Evolutionary conservation across 176 grass and related monocot species (phyloP).

Genomic region (Guadua angustifolia): DNA sequence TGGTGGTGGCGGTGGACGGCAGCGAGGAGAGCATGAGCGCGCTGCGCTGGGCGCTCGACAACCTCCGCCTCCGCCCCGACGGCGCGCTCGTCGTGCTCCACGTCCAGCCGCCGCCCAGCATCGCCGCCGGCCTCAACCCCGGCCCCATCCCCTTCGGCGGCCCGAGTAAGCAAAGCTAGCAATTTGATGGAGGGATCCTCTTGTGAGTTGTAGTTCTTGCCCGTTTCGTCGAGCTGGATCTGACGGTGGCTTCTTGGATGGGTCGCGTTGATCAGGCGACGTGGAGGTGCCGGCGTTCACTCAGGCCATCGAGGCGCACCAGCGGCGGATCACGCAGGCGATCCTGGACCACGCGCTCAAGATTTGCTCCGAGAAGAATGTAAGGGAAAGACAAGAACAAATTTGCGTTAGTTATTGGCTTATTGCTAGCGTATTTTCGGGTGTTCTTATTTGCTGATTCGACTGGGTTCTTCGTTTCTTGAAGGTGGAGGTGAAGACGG

Average conservation of each 20-base stretch:
- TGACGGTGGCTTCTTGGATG: slow-evolving; percentile 31
- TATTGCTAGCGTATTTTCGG: neutral
- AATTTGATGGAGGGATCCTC: neutral
- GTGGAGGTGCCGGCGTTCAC: slow-evolving; percentile 93
- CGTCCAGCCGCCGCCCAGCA: slow-evolving; percentile 70
- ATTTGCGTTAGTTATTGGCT: neutral
- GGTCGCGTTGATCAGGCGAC: slow-evolving; percentile 47
- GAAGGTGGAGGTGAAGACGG: slow-evolving; percentile 79
- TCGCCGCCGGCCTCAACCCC: slow-evolving; percentile 77
- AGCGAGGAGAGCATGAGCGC: slow-evolving; percentile 98
- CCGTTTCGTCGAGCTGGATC: neutral
- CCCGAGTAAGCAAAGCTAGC: slow-evolving; percentile 59
- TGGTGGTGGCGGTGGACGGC: slow-evolving; percentile 88
- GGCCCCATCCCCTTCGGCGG: slow-evolving; percentile 90
- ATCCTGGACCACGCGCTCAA: slow-evolving; percentile 83
- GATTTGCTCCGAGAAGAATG: slow-evolving; percentile 83
- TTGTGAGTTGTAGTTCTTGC: neutral
- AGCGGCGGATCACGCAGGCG: slow-evolving; percentile 79
- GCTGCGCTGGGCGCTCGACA: slow-evolving; percentile 85
- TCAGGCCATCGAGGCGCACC: slow-evolving; percentile 87
- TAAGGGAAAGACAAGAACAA: slow-evolving; percentile 27
- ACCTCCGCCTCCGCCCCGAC: slow-evolving; percentile 73
- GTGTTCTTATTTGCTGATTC: neutral
- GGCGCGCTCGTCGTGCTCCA: slow-evolving; percentile 80
- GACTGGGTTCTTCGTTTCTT: slow-evolving; percentile 18